Conservation (phyloP, 164 flowering plant genomes). For the Cinnamomum micranthum region DNA sequence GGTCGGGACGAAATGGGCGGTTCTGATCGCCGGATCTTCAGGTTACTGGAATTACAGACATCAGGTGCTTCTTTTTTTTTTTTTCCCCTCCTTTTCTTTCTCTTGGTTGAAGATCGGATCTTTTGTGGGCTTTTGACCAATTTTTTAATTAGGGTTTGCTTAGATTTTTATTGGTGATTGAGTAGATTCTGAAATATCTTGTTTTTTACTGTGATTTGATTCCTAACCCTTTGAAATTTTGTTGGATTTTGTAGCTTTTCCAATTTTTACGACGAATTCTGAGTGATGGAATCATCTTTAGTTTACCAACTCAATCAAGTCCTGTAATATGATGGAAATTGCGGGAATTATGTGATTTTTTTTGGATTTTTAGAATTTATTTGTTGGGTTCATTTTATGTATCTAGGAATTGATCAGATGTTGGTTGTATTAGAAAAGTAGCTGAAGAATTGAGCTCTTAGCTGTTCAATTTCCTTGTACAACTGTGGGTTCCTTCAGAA, state of each 20-base stretch:
- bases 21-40: constrained; percentile 68
- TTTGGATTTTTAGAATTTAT: no score
- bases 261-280: not conserved
- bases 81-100: not conserved
- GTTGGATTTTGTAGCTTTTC: not conserved
- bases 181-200: not conserved
- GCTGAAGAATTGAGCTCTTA: no score
- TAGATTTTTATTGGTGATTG: not conserved
- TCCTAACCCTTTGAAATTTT: not conserved
- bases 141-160: not conserved
- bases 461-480: no score
- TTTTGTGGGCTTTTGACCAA: not conserved
- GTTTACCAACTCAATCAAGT: no score
- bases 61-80: constrained; percentile 39
- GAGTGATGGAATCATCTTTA: no score
- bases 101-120: not conserved
- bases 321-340: no score
- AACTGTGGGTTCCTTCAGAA: no score
- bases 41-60: constrained; percentile 78
- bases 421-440: no score
- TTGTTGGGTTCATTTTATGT: no score
- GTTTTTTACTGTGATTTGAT: not conserved
- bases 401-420: no score
- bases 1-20: constrained; percentile 71
- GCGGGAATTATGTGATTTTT: no score